Evolutionary conservation across 1,284 basidiomycete species (phyloP).

Genomic region (Rhodotorula sp.): DNA sequence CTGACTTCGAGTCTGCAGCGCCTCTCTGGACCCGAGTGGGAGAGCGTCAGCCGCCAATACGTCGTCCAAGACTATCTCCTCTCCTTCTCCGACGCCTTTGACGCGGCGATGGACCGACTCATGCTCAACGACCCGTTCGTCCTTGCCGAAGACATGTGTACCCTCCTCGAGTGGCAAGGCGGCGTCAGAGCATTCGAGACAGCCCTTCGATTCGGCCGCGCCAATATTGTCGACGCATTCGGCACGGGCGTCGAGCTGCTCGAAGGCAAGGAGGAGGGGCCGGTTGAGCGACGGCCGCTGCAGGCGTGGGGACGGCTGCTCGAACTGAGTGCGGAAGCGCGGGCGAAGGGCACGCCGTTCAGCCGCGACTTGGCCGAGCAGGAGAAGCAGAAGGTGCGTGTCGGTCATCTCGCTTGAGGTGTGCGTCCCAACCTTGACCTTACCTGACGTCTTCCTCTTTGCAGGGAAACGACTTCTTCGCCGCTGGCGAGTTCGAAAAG

Average conservation of each 20-base stretch:
- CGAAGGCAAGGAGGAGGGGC: slow-evolving; percentile 14
- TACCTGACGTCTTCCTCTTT: neutral
- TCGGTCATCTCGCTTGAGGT: neutral
- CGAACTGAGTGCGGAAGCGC: slow-evolving; percentile 26
- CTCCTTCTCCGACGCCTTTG: slow-evolving; percentile 36
- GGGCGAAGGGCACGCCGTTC: slow-evolving; percentile 17
- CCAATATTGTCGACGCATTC: slow-evolving; percentile 13
- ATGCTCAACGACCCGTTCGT: slow-evolving; percentile 31
- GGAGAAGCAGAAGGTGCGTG: slow-evolving; percentile 63
- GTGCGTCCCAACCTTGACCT: neutral
- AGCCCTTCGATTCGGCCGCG: slow-evolving; percentile 28
- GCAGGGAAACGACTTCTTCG: slow-evolving; percentile 37
- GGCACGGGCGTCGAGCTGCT: slow-evolving; percentile 24
- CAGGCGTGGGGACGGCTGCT: slow-evolving; percentile 30
- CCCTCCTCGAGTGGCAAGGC: slow-evolving; percentile 35
- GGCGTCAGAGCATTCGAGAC: slow-evolving; percentile 33
- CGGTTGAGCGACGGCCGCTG: slow-evolving; percentile 19
- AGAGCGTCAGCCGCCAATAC: slow-evolving; percentile 33
- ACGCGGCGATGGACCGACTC: slow-evolving; percentile 37
- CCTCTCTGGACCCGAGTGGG: slow-evolving; percentile 33
- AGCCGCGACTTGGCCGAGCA: slow-evolving; percentile 27
- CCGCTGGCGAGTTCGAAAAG: slow-evolving; percentile 24
- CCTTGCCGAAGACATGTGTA: slow-evolving; percentile 35
- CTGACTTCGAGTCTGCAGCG: neutral
- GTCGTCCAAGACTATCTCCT: slow-evolving; percentile 35